Base-by-base conservation (phyloP, 2,329 filamentous ascomycete species). In the Colletotrichum navitas region DNA sequence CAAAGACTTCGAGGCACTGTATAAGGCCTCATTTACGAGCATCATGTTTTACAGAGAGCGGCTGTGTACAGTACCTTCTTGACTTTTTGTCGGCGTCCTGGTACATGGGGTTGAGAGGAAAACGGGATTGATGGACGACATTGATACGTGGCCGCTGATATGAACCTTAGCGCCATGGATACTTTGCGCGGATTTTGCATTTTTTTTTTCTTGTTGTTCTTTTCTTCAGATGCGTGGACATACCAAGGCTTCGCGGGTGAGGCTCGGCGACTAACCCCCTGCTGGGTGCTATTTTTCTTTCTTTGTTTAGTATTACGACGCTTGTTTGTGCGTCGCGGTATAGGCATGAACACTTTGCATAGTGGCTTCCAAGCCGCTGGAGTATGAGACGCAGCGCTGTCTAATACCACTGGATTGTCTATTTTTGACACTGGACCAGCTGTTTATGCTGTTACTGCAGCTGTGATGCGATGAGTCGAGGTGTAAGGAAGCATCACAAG, bases 1-100 rank as follows among this genome's bases (percentile, higher is more conserved):
- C 85, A 91, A 86, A 84, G 91, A 83, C 76, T 88, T 78, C 80
- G 89, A 82, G 85, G 86, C 60, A 80, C 82, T 24, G 78, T 86
- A 65, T 88, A 79, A 63, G 56, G 6, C 63, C 68, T 66, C 34
- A 39, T 58, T 60, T 55, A 66, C 41, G 58, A 68, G 18, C 63
- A 73, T 55, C 54, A 64, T 63, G 59, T 72, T 72, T 66, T 47
- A 64, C 66, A 56, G 56, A 65, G 41, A 68, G 63, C 64, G 69
- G 63, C 47, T 59, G 61, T 70, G 63, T 72, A 73, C 45, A 72
- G 62, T 61, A 72, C 67, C 63, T 63, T 69, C 47, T 68, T 71
- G 63, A 63, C 58, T 72, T 71, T 63, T 71, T 60, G 47, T 68
- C 60, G 71, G 55, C 68, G 66, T 63, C 71, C 29, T 60, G 70